Conservation (phyloP, 2,329 filamentous ascomycete genomes). For the Aspergillus sp. region DNA sequence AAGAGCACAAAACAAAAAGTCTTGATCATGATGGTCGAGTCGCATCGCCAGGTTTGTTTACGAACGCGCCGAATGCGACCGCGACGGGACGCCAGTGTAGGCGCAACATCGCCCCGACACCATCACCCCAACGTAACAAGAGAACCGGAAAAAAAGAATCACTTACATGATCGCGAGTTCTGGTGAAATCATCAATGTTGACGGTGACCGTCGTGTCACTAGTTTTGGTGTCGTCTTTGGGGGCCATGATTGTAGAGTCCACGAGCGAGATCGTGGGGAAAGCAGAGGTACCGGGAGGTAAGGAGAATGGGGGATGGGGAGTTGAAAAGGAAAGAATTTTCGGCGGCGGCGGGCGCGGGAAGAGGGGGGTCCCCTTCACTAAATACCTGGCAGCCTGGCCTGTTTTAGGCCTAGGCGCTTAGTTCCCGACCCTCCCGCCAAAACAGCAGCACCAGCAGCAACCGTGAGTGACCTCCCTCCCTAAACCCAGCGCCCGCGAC, state of each 20-base stretch:
- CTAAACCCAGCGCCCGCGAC: no score
- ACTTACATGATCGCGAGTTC: slow-evolving; percentile 79
- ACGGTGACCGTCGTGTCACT: slow-evolving; percentile 38
- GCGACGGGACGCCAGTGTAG: background rate
- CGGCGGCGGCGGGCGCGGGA: slow-evolving; percentile 19
- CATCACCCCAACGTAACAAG: background rate
- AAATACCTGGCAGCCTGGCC: slow-evolving; percentile 16
- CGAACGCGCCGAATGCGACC: slow-evolving; percentile 13
- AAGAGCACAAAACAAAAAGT: no score
- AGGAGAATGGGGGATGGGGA: slow-evolving; percentile 13
- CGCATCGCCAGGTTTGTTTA: slow-evolving; percentile 7
- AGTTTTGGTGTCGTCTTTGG: slow-evolving; percentile 37
- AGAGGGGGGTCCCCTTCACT: slow-evolving; percentile 12
- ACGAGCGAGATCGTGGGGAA: no score
- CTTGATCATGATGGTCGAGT: background rate
- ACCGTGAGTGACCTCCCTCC: background rate
- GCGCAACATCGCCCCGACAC: background rate
- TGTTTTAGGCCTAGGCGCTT: slow-evolving; percentile 20
- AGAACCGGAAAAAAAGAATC: background rate
- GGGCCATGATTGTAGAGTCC: slow-evolving; percentile 48
- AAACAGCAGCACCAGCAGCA: background rate
- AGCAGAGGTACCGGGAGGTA: slow-evolving; percentile 10
- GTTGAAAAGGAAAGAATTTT: slow-evolving; percentile 19
- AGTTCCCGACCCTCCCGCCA: background rate
- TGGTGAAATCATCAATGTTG: slow-evolving; percentile 72